These are phyloP conservation scores for Alternaria novae-zelandiae DNA, from an alignment of 2,329 filamentous ascomycete genomes.

Conservation along the genomic window DNA sequence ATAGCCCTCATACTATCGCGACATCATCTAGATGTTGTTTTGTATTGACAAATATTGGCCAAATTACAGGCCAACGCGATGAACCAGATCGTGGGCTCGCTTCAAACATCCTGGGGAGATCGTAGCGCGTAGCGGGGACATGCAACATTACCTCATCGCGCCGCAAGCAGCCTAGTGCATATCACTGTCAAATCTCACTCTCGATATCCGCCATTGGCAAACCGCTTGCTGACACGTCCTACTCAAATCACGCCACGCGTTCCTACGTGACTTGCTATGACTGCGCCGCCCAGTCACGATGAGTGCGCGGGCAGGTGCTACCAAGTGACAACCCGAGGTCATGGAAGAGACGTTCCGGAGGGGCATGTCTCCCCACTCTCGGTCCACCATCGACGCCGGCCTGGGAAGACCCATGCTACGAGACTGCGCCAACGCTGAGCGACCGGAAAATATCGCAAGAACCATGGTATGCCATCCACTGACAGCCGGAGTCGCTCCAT, in stretches of 20 bases:
- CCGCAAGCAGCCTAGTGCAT: slow-evolving; percentile 3
- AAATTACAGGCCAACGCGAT: background rate
- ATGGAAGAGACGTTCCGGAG: background rate
- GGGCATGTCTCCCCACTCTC: slow-evolving; percentile 15
- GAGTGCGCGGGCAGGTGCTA: background rate
- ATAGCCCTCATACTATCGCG: background rate
- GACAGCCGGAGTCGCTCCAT: slow-evolving; percentile 3
- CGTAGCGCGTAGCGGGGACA: background rate
- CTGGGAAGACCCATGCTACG: slow-evolving; percentile 16
- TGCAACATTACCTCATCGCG: background rate
- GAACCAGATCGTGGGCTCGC: slow-evolving; percentile 7
- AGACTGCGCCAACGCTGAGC: slow-evolving; percentile 8
- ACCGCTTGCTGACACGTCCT: background rate
- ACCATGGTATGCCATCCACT: slow-evolving; percentile 9
- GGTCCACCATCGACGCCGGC: slow-evolving; percentile 12
- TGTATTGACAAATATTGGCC: background rate
- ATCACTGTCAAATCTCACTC: background rate
- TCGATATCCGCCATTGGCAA: background rate
- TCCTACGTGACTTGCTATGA: background rate
- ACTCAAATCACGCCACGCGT: background rate
- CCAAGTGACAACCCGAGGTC: background rate
- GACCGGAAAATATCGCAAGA: slow-evolving; percentile 19
- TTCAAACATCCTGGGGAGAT: slow-evolving; percentile 4
- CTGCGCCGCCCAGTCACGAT: background rate
- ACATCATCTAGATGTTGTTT: background rate